Base-by-base conservation (phyloP, 1,284 basidiomycete species). In the Cryptococcus sp. region DNA sequence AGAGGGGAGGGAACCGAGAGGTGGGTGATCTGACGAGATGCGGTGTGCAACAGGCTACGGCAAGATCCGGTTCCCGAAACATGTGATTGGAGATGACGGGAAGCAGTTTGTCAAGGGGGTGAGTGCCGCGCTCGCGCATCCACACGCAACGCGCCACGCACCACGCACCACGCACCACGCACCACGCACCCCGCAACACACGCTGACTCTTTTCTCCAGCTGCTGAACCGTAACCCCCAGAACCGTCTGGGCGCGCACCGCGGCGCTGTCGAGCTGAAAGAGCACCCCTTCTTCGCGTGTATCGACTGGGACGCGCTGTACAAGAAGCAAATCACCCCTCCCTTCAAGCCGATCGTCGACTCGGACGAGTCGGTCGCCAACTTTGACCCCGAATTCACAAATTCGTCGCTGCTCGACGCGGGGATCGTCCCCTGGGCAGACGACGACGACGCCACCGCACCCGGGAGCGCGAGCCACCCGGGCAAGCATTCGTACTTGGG, bases 41-140 rank as follows among this genome's bases (percentile, higher is more conserved):
- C 28, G 21, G 20, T 15, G 4, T 35, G n/a, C n/a, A n/a, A n/a
- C n/a, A 72, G 70, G 70, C 51, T 76, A 76, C 77, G 96, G 96
- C 64, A 98, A 98, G 83, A 98, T 99, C 75, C 85, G 95, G 62
- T 98, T 98, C 81, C 96, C 96, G 33, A 76, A 75, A 28, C 89
- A 93, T 69, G 94, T 97, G 35, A 98, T 98, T 68, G 87, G 88
- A 59, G 96, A 98, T 68, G 94, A 98, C 57, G 96, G 96, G 54
- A 99, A 99, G 80, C 90, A 96, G 79, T 99, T 99, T 67, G 96
- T 99, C 71, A 98, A 98, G 79, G 93, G 92, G 58, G 91, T 94
- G 69, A 80, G 89, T 84, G 9, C n/a, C n/a, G n/a, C n/a, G 21
- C 11, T n/a, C n/a, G 38, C n/a, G 38, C n/a, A 39, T 39, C 16